Conservation (phyloP, 2,329 filamentous ascomycete species). For the Purpureocillium takamizusanense region DNA sequence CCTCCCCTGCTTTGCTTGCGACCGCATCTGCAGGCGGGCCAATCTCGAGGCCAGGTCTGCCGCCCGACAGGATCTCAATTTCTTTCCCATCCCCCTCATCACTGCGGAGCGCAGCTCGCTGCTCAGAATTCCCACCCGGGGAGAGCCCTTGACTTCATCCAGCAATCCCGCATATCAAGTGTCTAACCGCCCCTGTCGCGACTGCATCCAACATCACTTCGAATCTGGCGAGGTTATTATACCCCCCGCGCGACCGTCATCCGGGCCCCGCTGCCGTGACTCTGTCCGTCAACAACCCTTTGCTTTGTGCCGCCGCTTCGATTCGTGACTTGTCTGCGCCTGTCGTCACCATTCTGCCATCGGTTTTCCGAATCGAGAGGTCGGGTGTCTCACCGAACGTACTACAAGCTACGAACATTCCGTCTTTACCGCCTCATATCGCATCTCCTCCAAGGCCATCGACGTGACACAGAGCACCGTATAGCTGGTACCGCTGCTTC, state of each 20-base stretch:
- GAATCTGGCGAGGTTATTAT: slow-evolving; percentile 11
- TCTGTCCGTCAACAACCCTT: neutral
- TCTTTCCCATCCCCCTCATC: slow-evolving; percentile 3
- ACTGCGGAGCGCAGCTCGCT: no score
- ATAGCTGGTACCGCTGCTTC: no score
- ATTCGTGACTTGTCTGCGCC: neutral
- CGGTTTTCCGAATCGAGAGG: neutral
- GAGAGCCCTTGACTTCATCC: no score
- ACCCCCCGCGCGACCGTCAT: neutral
- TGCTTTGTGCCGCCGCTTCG: neutral
- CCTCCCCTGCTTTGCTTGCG: slow-evolving; percentile 9
- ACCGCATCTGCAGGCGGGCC: slow-evolving; percentile 26
- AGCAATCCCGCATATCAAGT: slow-evolving; percentile 17
- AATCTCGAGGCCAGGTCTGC: slow-evolving; percentile 44
- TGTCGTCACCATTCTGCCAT: neutral
- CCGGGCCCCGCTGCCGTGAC: neutral
- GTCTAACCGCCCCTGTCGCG: slow-evolving; percentile 8
- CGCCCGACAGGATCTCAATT: slow-evolving; percentile 25
- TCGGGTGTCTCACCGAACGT: neutral
- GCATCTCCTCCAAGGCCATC: no score
- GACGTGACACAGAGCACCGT: no score
- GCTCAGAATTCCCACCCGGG: no score
- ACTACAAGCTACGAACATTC: neutral
- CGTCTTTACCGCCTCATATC: neutral
- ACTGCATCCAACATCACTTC: slow-evolving; percentile 9